A percentile compares a stretch with the other conserved stretches of the same genome.
Conservation (phyloP, 805 yeast species). For the Yamadazyma phyllophila region DNA sequence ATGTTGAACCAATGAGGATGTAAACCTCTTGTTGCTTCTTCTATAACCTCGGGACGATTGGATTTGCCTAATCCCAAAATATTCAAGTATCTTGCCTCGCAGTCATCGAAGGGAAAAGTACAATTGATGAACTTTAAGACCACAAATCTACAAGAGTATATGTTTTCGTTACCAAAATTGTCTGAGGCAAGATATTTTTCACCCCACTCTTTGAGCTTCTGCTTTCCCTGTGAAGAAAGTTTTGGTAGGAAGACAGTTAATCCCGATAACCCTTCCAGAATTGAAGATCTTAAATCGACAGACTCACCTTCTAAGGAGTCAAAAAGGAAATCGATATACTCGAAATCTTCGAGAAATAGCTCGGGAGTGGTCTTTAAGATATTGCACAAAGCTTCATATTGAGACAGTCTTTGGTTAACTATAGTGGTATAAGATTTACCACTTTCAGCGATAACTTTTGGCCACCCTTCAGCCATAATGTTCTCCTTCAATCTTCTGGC, state of each 20-base stretch:
- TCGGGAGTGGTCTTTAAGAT: constrained; percentile 49
- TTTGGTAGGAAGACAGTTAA: constrained; percentile 48
- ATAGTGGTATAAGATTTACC: constrained; percentile 34
- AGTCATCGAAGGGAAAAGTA: constrained; percentile 63
- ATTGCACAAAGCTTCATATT: constrained; percentile 78
- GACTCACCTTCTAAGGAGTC: constrained; percentile 66
- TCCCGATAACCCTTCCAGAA: constrained; percentile 69
- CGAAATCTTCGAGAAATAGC: constrained; percentile 43
- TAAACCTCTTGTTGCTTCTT: constrained; percentile 76
- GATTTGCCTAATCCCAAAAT: constrained; percentile 56
- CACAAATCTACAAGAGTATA: constrained; percentile 57
- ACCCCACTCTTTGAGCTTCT: constrained; percentile 39
- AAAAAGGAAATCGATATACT: constrained; percentile 63
- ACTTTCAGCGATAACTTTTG: constrained; percentile 36
- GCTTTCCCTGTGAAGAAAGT: constrained; percentile 39
- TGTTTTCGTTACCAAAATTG: constrained; percentile 16
- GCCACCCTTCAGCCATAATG: constrained; percentile 61
- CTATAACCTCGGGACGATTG: constrained; percentile 70
- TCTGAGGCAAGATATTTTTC: constrained; percentile 27
- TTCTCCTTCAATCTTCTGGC: constrained; percentile 53
- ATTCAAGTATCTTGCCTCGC: constrained; percentile 65
- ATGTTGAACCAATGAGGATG: constrained; percentile 79
- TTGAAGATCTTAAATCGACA: constrained; percentile 58
- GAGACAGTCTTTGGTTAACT: constrained; percentile 52
- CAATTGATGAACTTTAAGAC: constrained; percentile 65